Percentiles rank a stretch among this genome's conserved stretches.
Evolutionary conservation across 1,284 basidiomycete species (phyloP).

Genomic region (Fomitopsis palustris): DNA sequence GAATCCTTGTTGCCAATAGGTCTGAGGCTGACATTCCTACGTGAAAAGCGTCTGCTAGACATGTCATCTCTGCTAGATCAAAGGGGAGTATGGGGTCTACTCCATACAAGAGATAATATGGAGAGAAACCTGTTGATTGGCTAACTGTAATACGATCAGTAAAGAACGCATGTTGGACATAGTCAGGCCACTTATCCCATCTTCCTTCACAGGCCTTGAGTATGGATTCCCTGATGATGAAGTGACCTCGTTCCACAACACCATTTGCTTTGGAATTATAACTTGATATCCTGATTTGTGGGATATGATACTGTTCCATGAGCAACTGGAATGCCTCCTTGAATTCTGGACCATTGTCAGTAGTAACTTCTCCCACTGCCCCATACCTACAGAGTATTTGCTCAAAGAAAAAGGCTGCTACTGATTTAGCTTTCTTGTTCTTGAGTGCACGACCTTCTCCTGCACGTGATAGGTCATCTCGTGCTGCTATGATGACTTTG

Average conservation of each 20-base stretch:
- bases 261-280: conserved; percentile 44
- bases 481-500: neutral
- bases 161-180: conserved; percentile 34
- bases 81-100: neutral
- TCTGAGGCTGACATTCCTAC: neutral
- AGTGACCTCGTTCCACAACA: conserved; percentile 34
- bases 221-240: conserved; percentile 29
- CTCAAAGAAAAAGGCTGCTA: conserved; percentile 24
- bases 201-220: conserved; percentile 33
- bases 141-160: conserved; percentile 33
- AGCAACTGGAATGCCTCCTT: conserved; percentile 31
- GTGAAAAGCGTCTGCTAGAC: neutral
- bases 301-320: conserved; percentile 29
- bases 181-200: conserved; percentile 25
- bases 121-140: conserved; percentile 27
- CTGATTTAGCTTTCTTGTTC: neutral
- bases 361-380: conserved; percentile 16
- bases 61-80: neutral
- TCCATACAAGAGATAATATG: conserved; percentile 24
- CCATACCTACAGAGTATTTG: conserved; percentile 23
- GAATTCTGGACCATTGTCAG: conserved; percentile 26
- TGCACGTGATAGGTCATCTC: conserved; percentile 15
- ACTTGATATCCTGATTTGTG: conserved; percentile 36
- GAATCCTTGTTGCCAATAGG: neutral
- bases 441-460: conserved; percentile 18